Base-by-base conservation (phyloP, 2,329 filamentous ascomycete genomes). In the Cadophora luteo-olivacea region DNA sequence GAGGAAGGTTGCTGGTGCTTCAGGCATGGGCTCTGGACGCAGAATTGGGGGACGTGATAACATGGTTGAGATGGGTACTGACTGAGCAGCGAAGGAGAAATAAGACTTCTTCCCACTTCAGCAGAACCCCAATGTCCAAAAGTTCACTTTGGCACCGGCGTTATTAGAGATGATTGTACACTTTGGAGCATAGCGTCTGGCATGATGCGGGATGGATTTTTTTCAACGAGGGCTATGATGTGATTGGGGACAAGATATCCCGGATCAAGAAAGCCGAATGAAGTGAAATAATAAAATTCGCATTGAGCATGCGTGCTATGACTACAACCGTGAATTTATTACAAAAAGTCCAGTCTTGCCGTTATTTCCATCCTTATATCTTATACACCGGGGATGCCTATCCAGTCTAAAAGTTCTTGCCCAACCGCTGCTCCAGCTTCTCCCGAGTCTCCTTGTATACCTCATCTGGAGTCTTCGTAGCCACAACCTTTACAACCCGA, bases 401-500 rank as follows among this genome's bases (percentile, higher is more conserved):
- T 3, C 36, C 61, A 58, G 4, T 70, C 73, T 77, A 83, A 61
- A 85, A 80, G 33, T 78, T 75, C 67, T 81, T 77, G 48, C 86
- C 85, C 57, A 90, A 78, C 68, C 81, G 82, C 75, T 82, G 79
- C 58, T 77, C 79, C 60, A 91, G 79, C 75, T 82, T 81, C 76
- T 80, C 80, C 77, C 83, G 80, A 0, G 87, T 90, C 64, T 81
- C 82, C 72, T 78, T 78, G 76, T 86, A 89, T 61, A 91, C 88
- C 76, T 78, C 85, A 33, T 92, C 89, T 2, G 92, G 90, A 8
- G 81, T 76, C 54, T 87, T 86, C 32, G 89, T 91, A 36, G 94
- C 93, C 75, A 90, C 85, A 55, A 98, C 86, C 82, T 90, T 92
- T 79, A 97, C 87, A 19, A 98, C 93, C 78, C 90, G 90, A 75